phyloP scores from a whole-genome alignment of 805 yeast species.

The Candida michaelii region DNA sequence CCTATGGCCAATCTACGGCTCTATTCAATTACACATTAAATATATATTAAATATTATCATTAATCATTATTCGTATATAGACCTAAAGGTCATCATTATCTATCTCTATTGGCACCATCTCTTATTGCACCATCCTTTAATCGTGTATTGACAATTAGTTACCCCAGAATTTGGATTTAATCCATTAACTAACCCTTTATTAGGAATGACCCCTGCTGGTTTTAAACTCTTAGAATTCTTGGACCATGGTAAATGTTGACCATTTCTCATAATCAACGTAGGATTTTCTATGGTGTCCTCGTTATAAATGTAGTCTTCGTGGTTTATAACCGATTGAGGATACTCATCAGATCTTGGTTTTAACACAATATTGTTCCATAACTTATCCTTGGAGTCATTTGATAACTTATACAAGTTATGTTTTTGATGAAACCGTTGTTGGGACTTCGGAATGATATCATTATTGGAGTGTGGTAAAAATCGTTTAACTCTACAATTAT shows the following conservation, averaged over 20 bases:
- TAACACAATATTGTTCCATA: slow-evolving; percentile 54
- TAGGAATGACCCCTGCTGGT: slow-evolving; percentile 36
- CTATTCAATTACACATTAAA: neutral
- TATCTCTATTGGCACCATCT: slow-evolving; percentile 37
- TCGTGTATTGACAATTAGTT: slow-evolving; percentile 47
- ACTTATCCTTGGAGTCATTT: slow-evolving; percentile 44
- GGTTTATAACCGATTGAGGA: slow-evolving; percentile 22
- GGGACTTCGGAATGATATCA: slow-evolving; percentile 16
- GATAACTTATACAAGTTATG: slow-evolving; percentile 36
- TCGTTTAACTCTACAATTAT: slow-evolving; percentile 36
- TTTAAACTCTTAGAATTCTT: slow-evolving; percentile 18
- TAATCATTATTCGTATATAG: slow-evolving; percentile 8
- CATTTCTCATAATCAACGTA: slow-evolving; percentile 20
- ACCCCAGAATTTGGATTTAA: slow-evolving; percentile 38
- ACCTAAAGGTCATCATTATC: neutral
- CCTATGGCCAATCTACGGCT: too few species aligned
- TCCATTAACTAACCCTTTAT: slow-evolving; percentile 27
- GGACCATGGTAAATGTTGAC: slow-evolving; percentile 27
- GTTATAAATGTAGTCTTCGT: slow-evolving; percentile 22
- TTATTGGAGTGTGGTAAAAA: slow-evolving; percentile 22
- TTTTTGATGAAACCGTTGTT: slow-evolving; percentile 26
- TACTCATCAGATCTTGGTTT: slow-evolving; percentile 49
- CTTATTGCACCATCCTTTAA: slow-evolving; percentile 50
- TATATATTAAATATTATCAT: neutral
- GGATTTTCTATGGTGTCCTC: neutral